phyloP scores from a whole-genome alignment of 805 yeast species.

The Metschnikowia kunwiensis region DNA sequence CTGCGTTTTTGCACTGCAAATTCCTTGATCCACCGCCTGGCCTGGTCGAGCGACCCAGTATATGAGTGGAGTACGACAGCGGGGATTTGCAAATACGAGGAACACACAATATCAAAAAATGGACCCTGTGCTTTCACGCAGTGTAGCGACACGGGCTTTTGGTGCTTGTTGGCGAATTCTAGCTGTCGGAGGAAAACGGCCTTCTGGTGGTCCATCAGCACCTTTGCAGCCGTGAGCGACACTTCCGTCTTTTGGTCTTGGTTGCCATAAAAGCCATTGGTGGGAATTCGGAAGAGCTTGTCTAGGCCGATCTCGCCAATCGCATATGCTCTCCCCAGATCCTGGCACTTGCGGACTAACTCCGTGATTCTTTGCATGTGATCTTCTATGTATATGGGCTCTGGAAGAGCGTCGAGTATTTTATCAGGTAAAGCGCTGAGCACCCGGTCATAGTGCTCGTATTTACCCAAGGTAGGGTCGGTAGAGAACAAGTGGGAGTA shows the following conservation, averaged over 20 bases:
- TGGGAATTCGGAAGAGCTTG: constrained; percentile 66
- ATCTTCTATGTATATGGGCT: constrained; percentile 47
- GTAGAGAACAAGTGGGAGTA: constrained; percentile 61
- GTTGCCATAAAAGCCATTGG: constrained; percentile 51
- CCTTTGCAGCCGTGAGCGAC: constrained; percentile 47
- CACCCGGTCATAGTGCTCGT: constrained; percentile 54
- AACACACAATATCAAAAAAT: constrained; percentile 39
- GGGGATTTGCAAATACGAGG: constrained; percentile 24
- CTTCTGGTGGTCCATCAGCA: constrained; percentile 64
- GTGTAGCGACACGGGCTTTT: constrained; percentile 68
- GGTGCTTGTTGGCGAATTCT: constrained; percentile 47
- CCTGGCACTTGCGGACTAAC: constrained; percentile 18
- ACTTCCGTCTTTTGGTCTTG: constrained; percentile 13
- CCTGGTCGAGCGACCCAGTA: constrained; percentile 76
- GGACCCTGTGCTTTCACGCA: constrained; percentile 78
- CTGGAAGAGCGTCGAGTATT: constrained; percentile 53
- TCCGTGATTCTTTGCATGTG: constrained; percentile 32
- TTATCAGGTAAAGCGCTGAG: constrained; percentile 42
- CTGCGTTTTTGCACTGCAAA: constrained; percentile 23
- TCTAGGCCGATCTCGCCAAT: constrained; percentile 95
- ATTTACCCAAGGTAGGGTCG: constrained; percentile 29
- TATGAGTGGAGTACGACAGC: constrained; percentile 76
- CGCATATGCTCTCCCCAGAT: constrained; percentile 26
- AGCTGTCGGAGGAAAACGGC: constrained; percentile 50
- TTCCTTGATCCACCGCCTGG: constrained; percentile 43